Evolutionary conservation across 2,329 filamentous ascomycete genomes (phyloP), one percentile per base, ranked within the genome.

Genomic region (Cyclaneusma minus): DNA sequence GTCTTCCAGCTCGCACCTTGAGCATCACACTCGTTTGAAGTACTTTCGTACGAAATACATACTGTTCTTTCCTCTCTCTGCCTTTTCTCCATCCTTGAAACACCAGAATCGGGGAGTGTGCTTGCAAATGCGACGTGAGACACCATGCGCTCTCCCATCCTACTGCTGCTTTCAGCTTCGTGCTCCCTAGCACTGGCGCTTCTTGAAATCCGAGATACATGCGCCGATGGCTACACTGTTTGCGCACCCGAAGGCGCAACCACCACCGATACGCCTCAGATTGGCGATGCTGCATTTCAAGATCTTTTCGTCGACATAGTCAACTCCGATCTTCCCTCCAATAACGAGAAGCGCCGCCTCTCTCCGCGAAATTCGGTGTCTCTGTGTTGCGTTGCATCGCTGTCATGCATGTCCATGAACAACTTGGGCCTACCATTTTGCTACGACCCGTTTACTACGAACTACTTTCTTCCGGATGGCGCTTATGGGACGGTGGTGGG

Each of bases 371-470:
- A 24, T 5, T 28, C 33, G 2, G 24, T 38, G 7, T 40, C 39
- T 16, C 31, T 45, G 9, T 45, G 43, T 27, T 45, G 43, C 31
- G 30, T 36, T 16, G 22, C 33, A 6, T 30, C 31, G 1, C 34
- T 41, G 7, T 38, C 35, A 14, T 45, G 43, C 29, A 33, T 45
- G 5, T 27, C 35, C 3, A 38, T 45, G 21, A 22, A 32, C 8
- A 40, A 33, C 19, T 42, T 55, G 17, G 47, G 50, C 18, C 44
- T 62, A 4, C 54, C 58, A 3, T 58, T 62, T 43, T 63, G 59
- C 46, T 63, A 61, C 44, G 60, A 64, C 40, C 53, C 52, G 29
- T 64, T 59, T 44, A 64, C 60, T 4, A 64, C 60, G 11, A 56
- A 62, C 35, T 63, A 45, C 37, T 51, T 51, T 28, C 54, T 64